phyloP scores from a whole-genome alignment of 805 yeast genomes.

The Lipomyces starkeyi region DNA sequence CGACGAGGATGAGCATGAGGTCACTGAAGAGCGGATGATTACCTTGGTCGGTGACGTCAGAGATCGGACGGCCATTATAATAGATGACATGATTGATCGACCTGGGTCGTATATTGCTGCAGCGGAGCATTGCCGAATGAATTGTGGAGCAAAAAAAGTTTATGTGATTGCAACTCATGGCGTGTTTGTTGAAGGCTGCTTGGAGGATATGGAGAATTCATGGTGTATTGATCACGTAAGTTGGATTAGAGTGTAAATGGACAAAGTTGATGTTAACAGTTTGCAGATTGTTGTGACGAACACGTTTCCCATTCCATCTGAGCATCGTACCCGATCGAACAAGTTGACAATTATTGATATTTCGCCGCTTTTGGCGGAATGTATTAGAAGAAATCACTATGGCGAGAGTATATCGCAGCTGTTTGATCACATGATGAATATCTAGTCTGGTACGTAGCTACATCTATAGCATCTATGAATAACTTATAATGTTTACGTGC shows the following conservation, averaged over 20 bases:
- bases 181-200: conserved; percentile 83
- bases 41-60: conserved; percentile 96
- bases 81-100: conserved; percentile 97
- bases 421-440: conserved; percentile 24
- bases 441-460: not conserved
- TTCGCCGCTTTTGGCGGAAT: conserved; percentile 94
- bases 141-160: conserved; percentile 94
- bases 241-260: not conserved
- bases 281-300: conserved; percentile 87
- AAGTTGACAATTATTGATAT: conserved; percentile 90
- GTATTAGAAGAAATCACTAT: conserved; percentile 97
- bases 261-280: not conserved
- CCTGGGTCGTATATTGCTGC: conserved; percentile 95
- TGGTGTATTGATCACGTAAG: conserved; percentile 69
- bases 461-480: not conserved
- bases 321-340: conserved; percentile 57
- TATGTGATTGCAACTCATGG: conserved; percentile 96
- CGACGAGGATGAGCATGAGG: conserved; percentile 84
- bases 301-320: conserved; percentile 86
- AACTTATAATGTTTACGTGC: not conserved
- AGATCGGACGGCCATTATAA: conserved; percentile 86
- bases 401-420: conserved; percentile 53
- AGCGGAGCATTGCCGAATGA: conserved; percentile 93
- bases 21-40: conserved; percentile 53
- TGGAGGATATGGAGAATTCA: conserved; percentile 77